Conservation (phyloP, 805 yeast species). For the Starmera caribaea region DNA sequence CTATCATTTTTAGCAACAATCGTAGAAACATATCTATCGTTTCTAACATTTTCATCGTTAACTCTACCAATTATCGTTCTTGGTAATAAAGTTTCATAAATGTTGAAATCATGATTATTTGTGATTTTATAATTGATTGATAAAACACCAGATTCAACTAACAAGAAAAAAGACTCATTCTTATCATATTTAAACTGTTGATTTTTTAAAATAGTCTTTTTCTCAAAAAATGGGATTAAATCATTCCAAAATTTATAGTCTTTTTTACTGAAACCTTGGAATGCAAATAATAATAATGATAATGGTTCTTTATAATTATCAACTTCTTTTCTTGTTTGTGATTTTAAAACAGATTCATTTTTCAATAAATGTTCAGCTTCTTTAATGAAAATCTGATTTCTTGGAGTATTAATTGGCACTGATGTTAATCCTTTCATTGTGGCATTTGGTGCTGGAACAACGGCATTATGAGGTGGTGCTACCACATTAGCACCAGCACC, state of each 20-base stretch:
- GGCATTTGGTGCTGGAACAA: background rate
- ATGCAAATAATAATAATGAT: conserved; percentile 34
- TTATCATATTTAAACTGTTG: conserved; percentile 34
- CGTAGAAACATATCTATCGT: conserved; percentile 30
- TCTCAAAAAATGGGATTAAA: conserved; percentile 46
- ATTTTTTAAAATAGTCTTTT: conserved; percentile 40
- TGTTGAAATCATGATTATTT: conserved; percentile 9
- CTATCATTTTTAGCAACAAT: conserved; percentile 53
- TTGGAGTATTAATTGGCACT: conserved; percentile 25
- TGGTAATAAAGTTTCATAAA: conserved; percentile 40
- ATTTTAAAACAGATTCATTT: conserved; percentile 19
- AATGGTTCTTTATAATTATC: conserved; percentile 23
- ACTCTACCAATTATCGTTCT: conserved; percentile 45
- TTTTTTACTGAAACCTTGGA: conserved; percentile 32
- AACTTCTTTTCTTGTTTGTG: background rate
- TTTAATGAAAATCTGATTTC: conserved; percentile 29
- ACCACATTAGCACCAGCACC: too few species aligned
- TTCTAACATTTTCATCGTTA: conserved; percentile 19
- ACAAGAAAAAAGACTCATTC: conserved; percentile 32
- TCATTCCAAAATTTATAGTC: conserved; percentile 52
- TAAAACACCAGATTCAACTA: conserved; percentile 48
- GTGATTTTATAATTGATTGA: conserved; percentile 41
- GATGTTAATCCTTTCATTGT: background rate
- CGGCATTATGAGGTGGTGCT: conserved; percentile 1
- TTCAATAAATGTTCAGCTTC: conserved; percentile 27